phyloP scores from a whole-genome alignment of 768 basidiomycete species.

The Lactifluus echinatus region DNA sequence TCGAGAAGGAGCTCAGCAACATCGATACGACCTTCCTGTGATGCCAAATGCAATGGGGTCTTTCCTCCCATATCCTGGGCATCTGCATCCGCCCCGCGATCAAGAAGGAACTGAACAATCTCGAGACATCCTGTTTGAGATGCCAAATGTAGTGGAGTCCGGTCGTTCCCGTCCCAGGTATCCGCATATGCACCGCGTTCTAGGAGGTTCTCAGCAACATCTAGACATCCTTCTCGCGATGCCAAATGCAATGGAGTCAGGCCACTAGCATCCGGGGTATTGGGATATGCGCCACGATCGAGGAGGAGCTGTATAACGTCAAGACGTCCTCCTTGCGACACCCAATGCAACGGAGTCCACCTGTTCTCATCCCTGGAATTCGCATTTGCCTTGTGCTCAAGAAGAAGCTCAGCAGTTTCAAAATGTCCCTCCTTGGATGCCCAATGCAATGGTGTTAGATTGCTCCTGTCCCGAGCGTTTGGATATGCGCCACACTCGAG shows the following conservation, averaged over 20 bases:
- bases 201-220: background rate
- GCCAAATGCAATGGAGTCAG: background rate
- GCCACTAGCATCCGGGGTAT: background rate
- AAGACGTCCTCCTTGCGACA: background rate
- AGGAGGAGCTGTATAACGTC: background rate
- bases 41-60: background rate
- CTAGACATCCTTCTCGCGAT: background rate
- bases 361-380: background rate
- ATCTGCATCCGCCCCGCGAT: background rate
- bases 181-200: background rate
- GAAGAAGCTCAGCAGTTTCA: background rate
- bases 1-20: background rate
- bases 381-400: background rate
- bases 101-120: background rate
- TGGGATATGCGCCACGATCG: background rate
- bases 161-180: background rate
- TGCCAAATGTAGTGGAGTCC: background rate
- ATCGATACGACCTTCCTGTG: background rate
- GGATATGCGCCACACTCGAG: background rate
- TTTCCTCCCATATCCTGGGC: background rate
- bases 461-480: background rate
- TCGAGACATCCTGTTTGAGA: background rate
- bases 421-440: background rate
- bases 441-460: background rate
- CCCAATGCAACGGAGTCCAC: background rate